Evolutionary conservation across 257 asterid genomes (phyloP), one percentile per base, ranked within the genome.

Genomic region (Penstemon davidsonii): DNA sequence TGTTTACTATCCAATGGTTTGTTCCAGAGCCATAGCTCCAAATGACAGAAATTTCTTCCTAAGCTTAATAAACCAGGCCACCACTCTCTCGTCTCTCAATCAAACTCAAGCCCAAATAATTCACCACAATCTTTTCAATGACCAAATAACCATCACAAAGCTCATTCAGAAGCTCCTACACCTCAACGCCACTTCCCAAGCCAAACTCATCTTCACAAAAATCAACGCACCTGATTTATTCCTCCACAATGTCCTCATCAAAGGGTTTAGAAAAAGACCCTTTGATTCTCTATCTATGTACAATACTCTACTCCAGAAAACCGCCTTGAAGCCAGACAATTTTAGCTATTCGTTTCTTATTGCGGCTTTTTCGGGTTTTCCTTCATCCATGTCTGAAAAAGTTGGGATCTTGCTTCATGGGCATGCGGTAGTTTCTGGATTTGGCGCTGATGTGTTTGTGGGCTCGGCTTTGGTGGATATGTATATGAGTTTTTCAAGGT

Each of bases 381-480:
- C 77, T 7, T 73, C 84, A 3, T 37, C 75, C 10, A 47, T 5
- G 39, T 62, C 61, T 9, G 80, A 75, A 77, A 85, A 73, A 74
- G 57, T 83, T 60, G 89, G 86, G 41, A n/a, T 64, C 49, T 76
- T 87, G 92, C 82, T 90, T 74, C 97, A 93, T 72, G 97, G 88
- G 73, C 91, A 85, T 53, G 85, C 80, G 19, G 13, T 86, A 4
- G 82, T 88, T 78, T 73, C 88, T 9, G 96, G 97, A 62, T 80
- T 74, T 59, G 75, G 83, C 12, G 74, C 83, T 18, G 94, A 92
- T 80, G 69, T 81, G 83, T 92, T 80, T 72, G 96, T 92, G 69
- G 96, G 96, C 10, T 92, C 98, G 8, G 90, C 96, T 43, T 83
- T 92, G 52, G 88, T 88, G 10, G 96, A 84, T 15, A 71, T 85